phyloP scores from a whole-genome alignment of 1,284 basidiomycete species.

The Ceratobasidium theobromae region DNA sequence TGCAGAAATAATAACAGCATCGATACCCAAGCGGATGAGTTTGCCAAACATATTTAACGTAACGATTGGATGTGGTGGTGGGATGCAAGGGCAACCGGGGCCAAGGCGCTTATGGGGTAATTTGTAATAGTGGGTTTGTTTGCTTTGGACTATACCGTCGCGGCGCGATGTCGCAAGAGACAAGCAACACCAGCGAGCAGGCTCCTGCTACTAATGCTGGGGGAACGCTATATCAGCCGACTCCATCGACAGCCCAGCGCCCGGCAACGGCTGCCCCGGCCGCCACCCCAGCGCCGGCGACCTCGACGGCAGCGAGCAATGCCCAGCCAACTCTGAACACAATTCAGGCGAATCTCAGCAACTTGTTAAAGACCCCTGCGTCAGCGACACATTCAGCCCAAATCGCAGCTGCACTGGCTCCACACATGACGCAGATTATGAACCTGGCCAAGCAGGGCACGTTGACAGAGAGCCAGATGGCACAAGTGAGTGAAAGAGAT shows the following conservation, averaged over 20 bases:
- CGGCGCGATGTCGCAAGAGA: conserved; percentile 19
- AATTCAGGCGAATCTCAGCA: conserved; percentile 22
- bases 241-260: conserved; percentile 2
- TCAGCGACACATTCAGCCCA: conserved; percentile 27
- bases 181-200: conserved; percentile 1
- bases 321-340: conserved; percentile 12
- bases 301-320: background rate
- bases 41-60: conserved; percentile 55
- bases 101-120: conserved; percentile 22
- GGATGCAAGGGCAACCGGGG: conserved; percentile 7
- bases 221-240: conserved; percentile 20
- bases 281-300: background rate
- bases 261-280: background rate
- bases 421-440: conserved; percentile 34
- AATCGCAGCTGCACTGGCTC: conserved; percentile 26
- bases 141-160: conserved; percentile 19
- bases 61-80: background rate
- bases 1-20: conserved; percentile 73
- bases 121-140: conserved; percentile 10
- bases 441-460: conserved; percentile 32
- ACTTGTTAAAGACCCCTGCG: conserved; percentile 7
- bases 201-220: background rate
- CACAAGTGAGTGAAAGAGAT: conserved; percentile 26
- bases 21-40: conserved; percentile 70
- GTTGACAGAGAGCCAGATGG: conserved; percentile 34